phyloP scores from a whole-genome alignment of 2,329 filamentous ascomycete genomes.

The Paraconiothyrium brasiliense region DNA sequence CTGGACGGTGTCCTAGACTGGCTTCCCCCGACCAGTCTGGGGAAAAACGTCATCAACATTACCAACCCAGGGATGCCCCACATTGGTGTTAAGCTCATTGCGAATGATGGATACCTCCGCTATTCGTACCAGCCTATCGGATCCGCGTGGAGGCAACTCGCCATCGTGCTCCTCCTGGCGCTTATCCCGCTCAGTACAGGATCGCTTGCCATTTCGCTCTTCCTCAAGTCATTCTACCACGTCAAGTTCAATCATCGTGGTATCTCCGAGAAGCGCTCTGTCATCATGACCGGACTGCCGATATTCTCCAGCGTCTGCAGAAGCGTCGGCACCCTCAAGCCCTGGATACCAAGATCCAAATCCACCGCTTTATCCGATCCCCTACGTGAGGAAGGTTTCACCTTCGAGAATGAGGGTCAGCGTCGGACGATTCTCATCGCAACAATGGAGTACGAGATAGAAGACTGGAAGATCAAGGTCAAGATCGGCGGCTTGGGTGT shows the following conservation, averaged over 20 bases:
- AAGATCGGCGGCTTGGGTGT: slow-evolving; percentile 76
- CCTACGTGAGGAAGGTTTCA: slow-evolving; percentile 26
- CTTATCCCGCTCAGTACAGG: slow-evolving; percentile 63
- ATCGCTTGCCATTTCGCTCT: slow-evolving; percentile 61
- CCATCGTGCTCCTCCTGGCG: slow-evolving; percentile 64
- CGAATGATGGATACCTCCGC: slow-evolving; percentile 64
- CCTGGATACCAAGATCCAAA: slow-evolving; percentile 17
- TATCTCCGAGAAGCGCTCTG: slow-evolving; percentile 59
- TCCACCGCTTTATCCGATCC: slow-evolving; percentile 6
- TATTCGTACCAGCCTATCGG: slow-evolving; percentile 65
- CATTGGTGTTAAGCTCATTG: slow-evolving; percentile 64
- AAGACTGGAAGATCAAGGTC: slow-evolving; percentile 75
- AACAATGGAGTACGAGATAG: slow-evolving; percentile 77
- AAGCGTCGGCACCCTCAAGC: slow-evolving; percentile 9
- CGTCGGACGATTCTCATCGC: slow-evolving; percentile 70
- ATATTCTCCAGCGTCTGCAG: slow-evolving; percentile 13
- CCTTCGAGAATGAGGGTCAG: slow-evolving; percentile 28
- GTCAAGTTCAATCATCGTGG: slow-evolving; percentile 71
- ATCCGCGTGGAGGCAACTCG: slow-evolving; percentile 63
- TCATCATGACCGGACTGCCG: slow-evolving; percentile 20
- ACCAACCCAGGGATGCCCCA: slow-evolving; percentile 65
- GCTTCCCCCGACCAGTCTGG: slow-evolving; percentile 67
- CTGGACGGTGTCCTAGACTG: slow-evolving; percentile 69
- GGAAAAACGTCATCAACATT: slow-evolving; percentile 67
- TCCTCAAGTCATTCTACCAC: slow-evolving; percentile 69